Conservation (phyloP, 2,329 filamentous ascomycete species). For the Ophiocordyceps robertsii region DNA sequence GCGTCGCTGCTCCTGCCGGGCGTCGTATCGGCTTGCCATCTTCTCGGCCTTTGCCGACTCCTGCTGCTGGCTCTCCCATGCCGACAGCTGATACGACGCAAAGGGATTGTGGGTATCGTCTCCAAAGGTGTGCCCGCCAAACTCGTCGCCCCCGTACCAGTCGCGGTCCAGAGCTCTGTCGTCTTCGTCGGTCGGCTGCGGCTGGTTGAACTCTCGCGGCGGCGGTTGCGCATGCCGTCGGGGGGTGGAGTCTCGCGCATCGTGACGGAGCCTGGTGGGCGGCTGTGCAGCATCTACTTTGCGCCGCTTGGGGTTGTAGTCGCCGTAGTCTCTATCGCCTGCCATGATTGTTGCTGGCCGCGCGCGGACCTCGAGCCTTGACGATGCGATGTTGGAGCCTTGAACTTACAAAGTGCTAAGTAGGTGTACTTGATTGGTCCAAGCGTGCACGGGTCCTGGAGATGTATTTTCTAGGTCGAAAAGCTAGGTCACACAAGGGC, state of each 20-base stretch:
- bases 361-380: neutral
- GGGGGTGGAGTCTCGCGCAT: slow-evolving; percentile 19
- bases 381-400: neutral
- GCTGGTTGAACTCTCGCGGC: slow-evolving; percentile 28
- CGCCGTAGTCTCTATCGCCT: slow-evolving; percentile 22
- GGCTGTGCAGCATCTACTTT: slow-evolving; percentile 19
- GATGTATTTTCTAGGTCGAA: too few species aligned
- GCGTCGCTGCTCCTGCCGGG: slow-evolving; percentile 70
- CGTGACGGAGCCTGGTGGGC: slow-evolving; percentile 15
- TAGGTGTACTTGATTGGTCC: too few species aligned
- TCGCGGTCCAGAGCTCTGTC: slow-evolving; percentile 70
- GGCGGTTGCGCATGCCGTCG: slow-evolving; percentile 26
- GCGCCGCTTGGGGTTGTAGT: slow-evolving; percentile 25
- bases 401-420: too few species aligned
- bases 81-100: slow-evolving; percentile 59
- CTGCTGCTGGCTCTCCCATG: slow-evolving; percentile 64
- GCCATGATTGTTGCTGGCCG: slow-evolving; percentile 12
- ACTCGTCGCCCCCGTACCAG: slow-evolving; percentile 85
- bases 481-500: too few species aligned
- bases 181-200: slow-evolving; percentile 55
- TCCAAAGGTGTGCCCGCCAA: slow-evolving; percentile 67
- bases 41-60: slow-evolving; percentile 67
- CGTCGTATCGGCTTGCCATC: slow-evolving; percentile 56
- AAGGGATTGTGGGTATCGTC: slow-evolving; percentile 92
- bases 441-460: too few species aligned